phyloP scores from a whole-genome alignment of 2,329 filamentous ascomycete genomes.

The Byssothecium circinans region DNA sequence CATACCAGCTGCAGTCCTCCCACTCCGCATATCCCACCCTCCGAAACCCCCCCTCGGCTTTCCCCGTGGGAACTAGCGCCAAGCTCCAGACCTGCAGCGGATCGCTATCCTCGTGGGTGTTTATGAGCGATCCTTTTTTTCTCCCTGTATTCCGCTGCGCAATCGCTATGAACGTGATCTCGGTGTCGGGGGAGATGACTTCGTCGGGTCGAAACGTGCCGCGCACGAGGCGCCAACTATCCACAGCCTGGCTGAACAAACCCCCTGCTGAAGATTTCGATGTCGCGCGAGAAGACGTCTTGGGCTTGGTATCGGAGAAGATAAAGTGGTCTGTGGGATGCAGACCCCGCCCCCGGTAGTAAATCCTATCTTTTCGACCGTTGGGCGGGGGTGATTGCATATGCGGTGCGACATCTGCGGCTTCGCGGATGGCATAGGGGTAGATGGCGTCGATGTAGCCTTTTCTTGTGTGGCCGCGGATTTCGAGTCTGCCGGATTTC shows the following conservation, averaged over 20 bases:
- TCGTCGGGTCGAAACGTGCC: constrained; percentile 25
- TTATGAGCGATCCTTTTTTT: background rate
- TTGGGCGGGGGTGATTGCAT: constrained; percentile 9
- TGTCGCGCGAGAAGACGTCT: background rate
- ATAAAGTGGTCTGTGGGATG: constrained; percentile 19
- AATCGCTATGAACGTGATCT: constrained; percentile 26
- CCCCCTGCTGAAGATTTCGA: constrained; percentile 15
- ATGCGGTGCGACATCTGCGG: constrained; percentile 3
- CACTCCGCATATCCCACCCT: constrained; percentile 23
- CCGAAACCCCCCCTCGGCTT: constrained; percentile 11
- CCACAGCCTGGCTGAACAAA: constrained; percentile 4
- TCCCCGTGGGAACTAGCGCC: constrained; percentile 13
- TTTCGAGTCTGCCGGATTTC: constrained; percentile 12
- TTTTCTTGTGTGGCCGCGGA: constrained; percentile 18
- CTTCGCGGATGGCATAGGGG: constrained; percentile 19
- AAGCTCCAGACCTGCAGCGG: constrained; percentile 13
- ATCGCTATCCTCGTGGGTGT: constrained; percentile 8
- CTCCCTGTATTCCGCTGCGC: constrained; percentile 14
- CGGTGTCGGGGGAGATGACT: constrained; percentile 15
- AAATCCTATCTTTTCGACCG: constrained; percentile 3
- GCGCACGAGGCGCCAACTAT: constrained; percentile 25
- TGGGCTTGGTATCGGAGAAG: constrained; percentile 14
- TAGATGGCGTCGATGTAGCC: constrained; percentile 23
- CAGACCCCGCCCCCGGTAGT: constrained; percentile 14
- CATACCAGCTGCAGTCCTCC: constrained; percentile 27